These are phyloP conservation scores for Emmonsiellopsis sp. DNA, from an alignment of 2,329 filamentous ascomycete species.

Conservation along the genomic window DNA sequence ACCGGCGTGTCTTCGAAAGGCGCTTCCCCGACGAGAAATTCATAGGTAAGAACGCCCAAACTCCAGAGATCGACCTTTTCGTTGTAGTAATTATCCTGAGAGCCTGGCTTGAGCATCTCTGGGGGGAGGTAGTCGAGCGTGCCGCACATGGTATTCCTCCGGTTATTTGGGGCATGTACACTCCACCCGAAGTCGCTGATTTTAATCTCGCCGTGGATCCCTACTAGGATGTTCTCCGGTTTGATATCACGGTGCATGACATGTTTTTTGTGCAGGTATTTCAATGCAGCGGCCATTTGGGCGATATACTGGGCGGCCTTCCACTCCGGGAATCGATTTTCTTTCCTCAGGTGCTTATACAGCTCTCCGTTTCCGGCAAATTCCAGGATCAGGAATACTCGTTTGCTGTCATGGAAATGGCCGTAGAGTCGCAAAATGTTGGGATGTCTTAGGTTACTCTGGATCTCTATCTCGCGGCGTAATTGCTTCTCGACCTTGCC, in stretches of 20 bases:
- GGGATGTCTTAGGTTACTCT: slow-evolving; percentile 76
- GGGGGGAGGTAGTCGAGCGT: slow-evolving; percentile 95
- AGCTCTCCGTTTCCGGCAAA: slow-evolving; percentile 79
- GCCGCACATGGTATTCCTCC: slow-evolving; percentile 90
- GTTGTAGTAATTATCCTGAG: slow-evolving; percentile 77
- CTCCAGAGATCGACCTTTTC: slow-evolving; percentile 98
- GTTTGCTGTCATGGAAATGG: slow-evolving; percentile 82
- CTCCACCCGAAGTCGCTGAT: slow-evolving; percentile 98
- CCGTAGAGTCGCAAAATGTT: slow-evolving; percentile 78
- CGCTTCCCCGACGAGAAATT: slow-evolving; percentile 91
- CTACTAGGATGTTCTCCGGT: slow-evolving; percentile 92
- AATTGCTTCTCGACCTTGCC: slow-evolving; percentile 81
- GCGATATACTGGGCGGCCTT: slow-evolving; percentile 81
- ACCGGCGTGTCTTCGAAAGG: slow-evolving; percentile 93
- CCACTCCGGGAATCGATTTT: slow-evolving; percentile 73
- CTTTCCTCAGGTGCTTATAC: slow-evolving; percentile 75
- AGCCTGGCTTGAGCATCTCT: slow-evolving; percentile 85
- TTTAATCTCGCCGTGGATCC: slow-evolving; percentile 96
- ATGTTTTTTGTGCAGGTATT: slow-evolving; percentile 91
- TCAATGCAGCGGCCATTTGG: slow-evolving; percentile 81
- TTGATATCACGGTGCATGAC: slow-evolving; percentile 98
- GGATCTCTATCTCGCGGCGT: slow-evolving; percentile 80
- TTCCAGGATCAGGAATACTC: slow-evolving; percentile 79
- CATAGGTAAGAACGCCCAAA: slow-evolving; percentile 87
- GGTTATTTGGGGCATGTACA: slow-evolving; percentile 91